These are phyloP conservation scores for Coniella lustricola DNA, from an alignment of 2,329 filamentous ascomycete genomes.

Conservation along the genomic window DNA sequence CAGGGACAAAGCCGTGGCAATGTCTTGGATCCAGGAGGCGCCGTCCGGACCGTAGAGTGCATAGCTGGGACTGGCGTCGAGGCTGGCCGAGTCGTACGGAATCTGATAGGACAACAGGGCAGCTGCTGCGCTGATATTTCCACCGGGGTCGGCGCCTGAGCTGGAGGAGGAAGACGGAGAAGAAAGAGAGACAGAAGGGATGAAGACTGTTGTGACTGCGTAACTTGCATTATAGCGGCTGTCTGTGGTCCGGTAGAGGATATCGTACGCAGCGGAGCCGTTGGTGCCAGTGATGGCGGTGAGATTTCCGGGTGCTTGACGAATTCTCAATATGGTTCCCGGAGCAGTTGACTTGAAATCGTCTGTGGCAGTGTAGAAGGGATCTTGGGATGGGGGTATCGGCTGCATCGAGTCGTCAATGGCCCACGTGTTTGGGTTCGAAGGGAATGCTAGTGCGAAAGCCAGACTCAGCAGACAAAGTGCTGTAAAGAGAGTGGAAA, in stretches of 20 bases:
- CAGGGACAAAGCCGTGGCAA: slow-evolving; percentile 27
- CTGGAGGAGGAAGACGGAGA: too few species aligned
- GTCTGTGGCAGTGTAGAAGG: slow-evolving; percentile 27
- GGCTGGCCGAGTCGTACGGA: slow-evolving; percentile 31
- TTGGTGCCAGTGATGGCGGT: slow-evolving; percentile 15
- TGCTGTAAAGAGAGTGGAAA: not conserved
- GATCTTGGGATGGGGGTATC: slow-evolving; percentile 24
- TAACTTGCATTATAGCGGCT: slow-evolving; percentile 28
- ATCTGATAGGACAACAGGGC: slow-evolving; percentile 36
- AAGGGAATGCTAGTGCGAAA: not conserved
- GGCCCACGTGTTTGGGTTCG: not conserved
- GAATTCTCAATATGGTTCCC: slow-evolving; percentile 25
- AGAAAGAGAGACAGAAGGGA: slow-evolving; percentile 17
- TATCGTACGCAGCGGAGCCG: slow-evolving; percentile 25
- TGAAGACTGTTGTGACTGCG: slow-evolving; percentile 32
- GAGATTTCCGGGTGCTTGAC: slow-evolving; percentile 23
- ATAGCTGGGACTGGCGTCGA: slow-evolving; percentile 33
- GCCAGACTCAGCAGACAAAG: not conserved
- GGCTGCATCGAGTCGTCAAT: not conserved
- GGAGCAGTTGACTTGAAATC: slow-evolving; percentile 23
- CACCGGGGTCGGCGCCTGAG: too few species aligned
- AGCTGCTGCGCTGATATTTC: slow-evolving; percentile 14
- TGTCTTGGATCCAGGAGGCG: slow-evolving; percentile 19
- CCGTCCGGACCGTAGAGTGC: slow-evolving; percentile 21
- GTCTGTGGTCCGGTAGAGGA: slow-evolving; percentile 32